Percentiles rank a stretch among this genome's conserved stretches.
phyloP scores from a whole-genome alignment of 2,329 filamentous ascomycete species.

The Trichoderma guizhouense region DNA sequence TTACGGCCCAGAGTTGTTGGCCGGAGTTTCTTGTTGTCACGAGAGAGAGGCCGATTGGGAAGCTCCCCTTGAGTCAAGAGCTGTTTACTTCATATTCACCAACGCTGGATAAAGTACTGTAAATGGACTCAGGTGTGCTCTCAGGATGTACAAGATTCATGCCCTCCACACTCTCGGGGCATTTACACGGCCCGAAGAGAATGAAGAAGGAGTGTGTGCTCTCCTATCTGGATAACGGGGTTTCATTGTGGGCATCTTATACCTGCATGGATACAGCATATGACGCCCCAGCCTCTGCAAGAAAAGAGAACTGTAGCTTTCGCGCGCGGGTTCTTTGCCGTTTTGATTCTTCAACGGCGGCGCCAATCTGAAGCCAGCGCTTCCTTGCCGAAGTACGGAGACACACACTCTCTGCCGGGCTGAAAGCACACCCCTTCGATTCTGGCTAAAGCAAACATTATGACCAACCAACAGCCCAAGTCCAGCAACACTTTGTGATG shows the following conservation, averaged over 20 bases:
- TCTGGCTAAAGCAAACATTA: neutral
- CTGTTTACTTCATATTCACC: neutral
- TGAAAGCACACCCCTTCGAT: neutral
- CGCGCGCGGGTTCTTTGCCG: neutral
- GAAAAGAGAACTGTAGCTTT: neutral
- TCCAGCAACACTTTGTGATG: neutral
- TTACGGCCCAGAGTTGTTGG: neutral
- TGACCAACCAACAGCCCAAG: neutral
- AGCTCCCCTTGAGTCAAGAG: neutral
- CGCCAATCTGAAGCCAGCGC: neutral
- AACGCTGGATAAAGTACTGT: neutral
- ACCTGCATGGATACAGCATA: neutral
- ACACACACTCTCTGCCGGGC: neutral
- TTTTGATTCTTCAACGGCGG: neutral
- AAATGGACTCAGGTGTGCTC: neutral
- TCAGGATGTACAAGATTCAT: neutral
- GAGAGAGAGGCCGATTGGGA: neutral
- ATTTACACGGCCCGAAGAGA: neutral
- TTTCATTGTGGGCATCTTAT: neutral
- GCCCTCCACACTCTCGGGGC: neutral
- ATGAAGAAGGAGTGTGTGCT: neutral
- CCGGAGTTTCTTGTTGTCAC: neutral
- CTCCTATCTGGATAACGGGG: neutral
- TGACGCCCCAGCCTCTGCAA: neutral
- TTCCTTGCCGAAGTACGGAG: neutral